phyloP scores from a whole-genome alignment of 129 eudicot genomes.

The Glebionis coronaria region DNA sequence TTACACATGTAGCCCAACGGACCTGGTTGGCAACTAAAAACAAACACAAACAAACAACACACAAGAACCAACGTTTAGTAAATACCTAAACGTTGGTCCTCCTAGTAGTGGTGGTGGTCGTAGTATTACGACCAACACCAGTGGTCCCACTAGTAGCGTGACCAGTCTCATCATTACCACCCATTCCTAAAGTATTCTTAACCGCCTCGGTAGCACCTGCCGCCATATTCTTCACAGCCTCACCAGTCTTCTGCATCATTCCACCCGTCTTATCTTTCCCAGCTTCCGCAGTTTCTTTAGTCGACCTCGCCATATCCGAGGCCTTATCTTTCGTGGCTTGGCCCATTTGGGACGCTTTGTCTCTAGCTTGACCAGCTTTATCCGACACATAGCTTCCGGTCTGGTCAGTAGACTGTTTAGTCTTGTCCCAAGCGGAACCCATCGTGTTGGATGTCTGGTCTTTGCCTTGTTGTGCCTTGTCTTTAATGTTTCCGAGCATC shows the following conservation, averaged over 20 bases:
- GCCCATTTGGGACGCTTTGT: slow-evolving; percentile 42
- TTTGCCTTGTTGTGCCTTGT: slow-evolving; percentile 46
- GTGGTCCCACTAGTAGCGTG: background rate
- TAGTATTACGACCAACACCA: background rate
- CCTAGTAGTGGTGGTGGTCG: background rate
- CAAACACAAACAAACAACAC: background rate
- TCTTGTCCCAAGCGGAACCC: slow-evolving; percentile 35
- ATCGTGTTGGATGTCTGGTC: slow-evolving; percentile 44
- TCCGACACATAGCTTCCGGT: slow-evolving; percentile 51
- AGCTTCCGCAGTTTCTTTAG: slow-evolving; percentile 52
- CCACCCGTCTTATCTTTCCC: slow-evolving; percentile 69
- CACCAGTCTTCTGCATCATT: slow-evolving; percentile 45
- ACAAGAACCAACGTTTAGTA: background rate
- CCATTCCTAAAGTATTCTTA: slow-evolving; percentile 62
- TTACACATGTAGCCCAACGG: background rate
- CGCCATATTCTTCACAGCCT: slow-evolving; percentile 61
- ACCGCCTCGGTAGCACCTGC: slow-evolving; percentile 60
- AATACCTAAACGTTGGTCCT: background rate
- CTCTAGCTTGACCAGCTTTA: slow-evolving; percentile 40
- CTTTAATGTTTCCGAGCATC: slow-evolving; percentile 33
- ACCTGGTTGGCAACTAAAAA: background rate
- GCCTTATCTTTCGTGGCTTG: slow-evolving; percentile 65
- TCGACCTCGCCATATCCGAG: slow-evolving; percentile 41
- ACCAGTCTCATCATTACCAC: slow-evolving; percentile 16
- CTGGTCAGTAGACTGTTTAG: slow-evolving; percentile 43